These are phyloP conservation scores for Globisporangium canariense DNA, from an alignment of 352 stramenopile genomes.

Conservation along the genomic window DNA sequence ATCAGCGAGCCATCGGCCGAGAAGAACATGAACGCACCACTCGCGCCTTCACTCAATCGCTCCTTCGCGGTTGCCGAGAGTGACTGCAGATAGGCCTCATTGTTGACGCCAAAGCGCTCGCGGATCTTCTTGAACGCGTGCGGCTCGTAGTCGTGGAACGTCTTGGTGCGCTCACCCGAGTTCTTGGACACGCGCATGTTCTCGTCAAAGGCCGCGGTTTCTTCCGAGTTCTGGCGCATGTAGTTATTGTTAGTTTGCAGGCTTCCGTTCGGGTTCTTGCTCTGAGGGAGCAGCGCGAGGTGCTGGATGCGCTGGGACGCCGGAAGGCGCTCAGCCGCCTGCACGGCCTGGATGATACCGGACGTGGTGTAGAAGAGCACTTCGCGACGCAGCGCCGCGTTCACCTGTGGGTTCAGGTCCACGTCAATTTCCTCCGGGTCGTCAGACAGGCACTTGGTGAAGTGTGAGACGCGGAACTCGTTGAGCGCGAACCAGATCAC, in stretches of 20 bases:
- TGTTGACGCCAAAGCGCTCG: slow-evolving; percentile 80
- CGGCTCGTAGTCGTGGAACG: slow-evolving; percentile 87
- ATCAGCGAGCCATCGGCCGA: slow-evolving; percentile 86
- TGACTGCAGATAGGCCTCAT: slow-evolving; percentile 79
- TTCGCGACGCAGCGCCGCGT: slow-evolving; percentile 80
- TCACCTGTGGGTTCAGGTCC: slow-evolving; percentile 86
- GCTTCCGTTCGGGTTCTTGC: slow-evolving; percentile 31
- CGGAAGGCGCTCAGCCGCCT: slow-evolving; percentile 67
- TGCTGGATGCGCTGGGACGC: slow-evolving; percentile 82
- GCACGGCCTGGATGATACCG: slow-evolving; percentile 86
- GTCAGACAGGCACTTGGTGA: slow-evolving; percentile 60
- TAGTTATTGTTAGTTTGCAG: slow-evolving; percentile 34
- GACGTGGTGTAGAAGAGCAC: slow-evolving; percentile 90
- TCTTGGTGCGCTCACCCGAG: slow-evolving; percentile 67
- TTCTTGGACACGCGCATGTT: slow-evolving; percentile 72
- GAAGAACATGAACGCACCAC: slow-evolving; percentile 92
- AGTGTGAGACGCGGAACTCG: slow-evolving; percentile 78
- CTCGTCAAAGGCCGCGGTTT: slow-evolving; percentile 62
- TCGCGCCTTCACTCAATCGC: slow-evolving; percentile 84
- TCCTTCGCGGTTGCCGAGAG: slow-evolving; percentile 86
- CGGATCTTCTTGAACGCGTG: slow-evolving; percentile 89
- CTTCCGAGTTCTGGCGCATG: slow-evolving; percentile 48
- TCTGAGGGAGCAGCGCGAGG: slow-evolving; percentile 76
- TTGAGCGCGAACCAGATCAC: slow-evolving; percentile 89
- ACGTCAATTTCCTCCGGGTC: slow-evolving; percentile 66